Evolutionary conservation across 441 rosid species (phyloP).

Genomic region (Arabidopsis hybrid): DNA sequence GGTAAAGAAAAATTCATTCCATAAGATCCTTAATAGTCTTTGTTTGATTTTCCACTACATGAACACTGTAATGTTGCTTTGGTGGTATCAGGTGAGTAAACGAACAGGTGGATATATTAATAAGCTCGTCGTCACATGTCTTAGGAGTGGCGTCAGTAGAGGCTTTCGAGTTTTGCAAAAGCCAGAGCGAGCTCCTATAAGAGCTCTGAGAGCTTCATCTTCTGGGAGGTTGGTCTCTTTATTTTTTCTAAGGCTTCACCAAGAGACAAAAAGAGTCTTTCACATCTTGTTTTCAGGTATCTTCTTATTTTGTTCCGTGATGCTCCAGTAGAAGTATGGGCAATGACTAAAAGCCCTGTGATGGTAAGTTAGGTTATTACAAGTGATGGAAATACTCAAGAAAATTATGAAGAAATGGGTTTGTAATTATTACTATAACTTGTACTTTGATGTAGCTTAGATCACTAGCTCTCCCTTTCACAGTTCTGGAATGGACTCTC

Average conservation of each 20-base stretch:
- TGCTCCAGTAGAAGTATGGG: conserved; percentile 97
- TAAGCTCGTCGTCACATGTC: conserved; percentile 82
- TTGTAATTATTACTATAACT: conserved; percentile 50
- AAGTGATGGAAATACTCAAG: background rate
- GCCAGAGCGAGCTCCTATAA: conserved; percentile 88
- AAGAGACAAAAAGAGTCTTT: background rate
- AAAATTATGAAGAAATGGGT: background rate
- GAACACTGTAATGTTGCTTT: conserved; percentile 9
- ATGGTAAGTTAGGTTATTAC: conserved; percentile 56
- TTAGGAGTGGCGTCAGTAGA: conserved; percentile 84
- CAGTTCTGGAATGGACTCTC: conserved; percentile 95
- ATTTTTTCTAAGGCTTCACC: background rate
- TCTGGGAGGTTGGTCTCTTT: conserved; percentile 76
- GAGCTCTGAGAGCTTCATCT: conserved; percentile 84
- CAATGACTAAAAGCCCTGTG: conserved; percentile 89
- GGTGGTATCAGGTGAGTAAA: conserved; percentile 68
- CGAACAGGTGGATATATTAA: conserved; percentile 82
- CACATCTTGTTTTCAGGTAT: conserved; percentile 57
- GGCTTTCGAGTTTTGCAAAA: conserved; percentile 81
- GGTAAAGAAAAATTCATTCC: conserved; percentile 49
- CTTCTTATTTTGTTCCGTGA: conserved; percentile 92
- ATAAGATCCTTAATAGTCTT: background rate
- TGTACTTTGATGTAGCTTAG: conserved; percentile 85
- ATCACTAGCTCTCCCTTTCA: conserved; percentile 97
- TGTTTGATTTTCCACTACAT: conserved; percentile 1